Base-by-base conservation (phyloP, 768 basidiomycete genomes). In the Russula virescens region DNA sequence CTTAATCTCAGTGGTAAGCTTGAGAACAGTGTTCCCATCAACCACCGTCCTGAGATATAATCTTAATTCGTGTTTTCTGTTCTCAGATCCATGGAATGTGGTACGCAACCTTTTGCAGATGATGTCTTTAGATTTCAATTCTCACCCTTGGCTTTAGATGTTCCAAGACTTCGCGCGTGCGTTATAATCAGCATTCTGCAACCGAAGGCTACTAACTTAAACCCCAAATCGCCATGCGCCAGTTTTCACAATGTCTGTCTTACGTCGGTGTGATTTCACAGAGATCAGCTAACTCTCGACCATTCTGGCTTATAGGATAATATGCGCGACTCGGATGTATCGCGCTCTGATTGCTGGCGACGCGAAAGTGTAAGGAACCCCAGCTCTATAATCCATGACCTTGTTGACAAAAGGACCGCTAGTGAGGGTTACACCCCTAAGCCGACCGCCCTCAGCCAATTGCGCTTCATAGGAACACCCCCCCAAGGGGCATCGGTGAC, bases 281-380 rank as follows among this genome's bases (percentile, higher is more conserved):
- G 8, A 8, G 38, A 21, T 2, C 42, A 10, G 31, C 31, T 31
- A 1, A 19, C 28, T 25, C 40, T 3, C 40, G 16, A 38, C 50
- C 38, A 4, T 28, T 10, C 1, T 0, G 23, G 1, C 3, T 52
- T 25, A 42, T 18, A 60, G 59, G 62, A 2, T 31, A 34, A 63
- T 63, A 21, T 56, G 49, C 26, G 56, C 56, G 11, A 63, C 62
- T 11, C 56, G 62, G 18, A 63, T 63, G 55, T 63, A 63, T 31
- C 62, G 62, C 7, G 31, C 3, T 10, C 62, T 58, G 14, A 14
- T 25, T 10, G 16, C 38, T 26, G 46, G 43, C 34, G 21, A 56
- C 16, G 42, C 46, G 40, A 48, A 42, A 1, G 10, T 48, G 48
- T 52, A 63, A 8, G 51, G 46, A 18, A 25, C 1, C n/a, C 2